These are phyloP conservation scores for Pleurotus pulmonarius DNA, from an alignment of 768 basidiomycete species.

Conservation along the genomic window DNA sequence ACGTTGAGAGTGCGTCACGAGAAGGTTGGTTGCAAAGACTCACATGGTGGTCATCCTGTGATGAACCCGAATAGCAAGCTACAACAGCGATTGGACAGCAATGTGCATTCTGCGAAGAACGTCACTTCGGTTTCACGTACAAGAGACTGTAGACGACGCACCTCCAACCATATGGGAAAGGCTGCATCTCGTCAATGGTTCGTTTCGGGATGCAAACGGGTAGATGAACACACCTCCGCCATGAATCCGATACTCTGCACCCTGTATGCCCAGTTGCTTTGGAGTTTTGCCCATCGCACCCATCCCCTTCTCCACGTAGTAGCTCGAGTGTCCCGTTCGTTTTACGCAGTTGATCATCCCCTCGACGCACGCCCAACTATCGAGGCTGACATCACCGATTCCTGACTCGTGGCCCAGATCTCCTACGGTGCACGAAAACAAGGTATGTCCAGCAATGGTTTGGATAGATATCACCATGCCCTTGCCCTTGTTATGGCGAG, in stretches of 20 bases:
- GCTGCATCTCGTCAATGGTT: conserved; percentile 37
- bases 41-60: conserved; percentile 76
- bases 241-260: conserved; percentile 52
- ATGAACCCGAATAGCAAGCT: conserved; percentile 80
- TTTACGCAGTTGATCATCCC: conserved; percentile 77
- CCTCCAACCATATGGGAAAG: conserved; percentile 85
- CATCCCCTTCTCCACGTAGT: conserved; percentile 85
- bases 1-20: background rate
- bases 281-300: conserved; percentile 77
- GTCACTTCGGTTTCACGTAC: conserved; percentile 21
- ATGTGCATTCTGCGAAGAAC: conserved; percentile 57
- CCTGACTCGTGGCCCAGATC: conserved; percentile 67
- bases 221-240: conserved; percentile 63
- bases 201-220: background rate
- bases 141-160: background rate
- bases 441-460: conserved; percentile 70
- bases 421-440: conserved; percentile 83
- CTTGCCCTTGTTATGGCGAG: conserved; percentile 71
- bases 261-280: conserved; percentile 66
- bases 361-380: conserved; percentile 77
- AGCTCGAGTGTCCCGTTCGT: conserved; percentile 81
- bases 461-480: conserved; percentile 81
- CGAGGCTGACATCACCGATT: conserved; percentile 72
- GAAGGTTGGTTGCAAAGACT: conserved; percentile 17
- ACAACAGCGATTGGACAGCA: conserved; percentile 79